These are phyloP conservation scores for Fraxinus ornus DNA, from an alignment of 305 asterid species.

Conservation along the genomic window DNA sequence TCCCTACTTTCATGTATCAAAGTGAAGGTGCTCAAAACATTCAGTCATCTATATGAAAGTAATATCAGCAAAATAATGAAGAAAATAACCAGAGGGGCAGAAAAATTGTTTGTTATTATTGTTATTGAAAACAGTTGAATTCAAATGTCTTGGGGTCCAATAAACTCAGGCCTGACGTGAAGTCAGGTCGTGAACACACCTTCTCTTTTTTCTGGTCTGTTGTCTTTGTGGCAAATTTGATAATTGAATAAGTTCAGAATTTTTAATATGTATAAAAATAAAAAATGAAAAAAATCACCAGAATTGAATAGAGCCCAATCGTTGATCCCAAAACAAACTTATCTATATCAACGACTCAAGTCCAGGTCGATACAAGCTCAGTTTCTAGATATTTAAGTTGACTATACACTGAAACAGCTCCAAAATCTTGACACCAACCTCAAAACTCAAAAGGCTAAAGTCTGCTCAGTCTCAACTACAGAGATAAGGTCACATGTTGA, in stretches of 20 bases:
- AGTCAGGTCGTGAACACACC: background rate
- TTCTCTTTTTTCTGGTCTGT: background rate
- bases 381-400: conserved; percentile 3
- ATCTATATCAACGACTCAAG: background rate
- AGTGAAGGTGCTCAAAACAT: background rate
- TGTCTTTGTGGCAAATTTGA: background rate
- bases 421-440: background rate
- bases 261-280: background rate
- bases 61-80: background rate
- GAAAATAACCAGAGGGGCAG: background rate
- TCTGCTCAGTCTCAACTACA: background rate
- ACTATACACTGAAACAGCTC: background rate
- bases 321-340: background rate
- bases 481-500: background rate
- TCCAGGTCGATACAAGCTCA: background rate
- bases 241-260: background rate
- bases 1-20: background rate
- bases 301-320: no score
- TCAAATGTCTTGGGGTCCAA: background rate
- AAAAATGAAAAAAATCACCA: background rate
- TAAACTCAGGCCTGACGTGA: background rate
- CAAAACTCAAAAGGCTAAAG: background rate
- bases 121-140: background rate
- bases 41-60: background rate
- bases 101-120: background rate